Evolutionary conservation across 768 basidiomycete genomes (phyloP), one percentile per base, ranked within the genome.

Genomic region (Amanita jacksonii): DNA sequence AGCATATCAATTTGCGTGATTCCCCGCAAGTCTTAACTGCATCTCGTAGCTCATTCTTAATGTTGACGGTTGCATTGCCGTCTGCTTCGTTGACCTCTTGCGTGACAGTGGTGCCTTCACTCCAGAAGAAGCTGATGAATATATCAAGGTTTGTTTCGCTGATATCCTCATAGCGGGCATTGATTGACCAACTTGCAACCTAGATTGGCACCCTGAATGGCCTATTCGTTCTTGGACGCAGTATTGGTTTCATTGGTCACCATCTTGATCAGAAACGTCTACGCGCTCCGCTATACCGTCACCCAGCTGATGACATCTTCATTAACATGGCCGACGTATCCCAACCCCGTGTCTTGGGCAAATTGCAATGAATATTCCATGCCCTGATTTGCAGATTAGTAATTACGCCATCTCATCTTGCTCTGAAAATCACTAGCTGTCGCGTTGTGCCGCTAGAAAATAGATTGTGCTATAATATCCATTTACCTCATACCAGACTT

Each of bases 221-320:
- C 46, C 73, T 99, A 47, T 98, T 98, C 68, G 94, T 99, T 36
- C 81, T 97, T 43, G 94, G 94, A 37, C 88, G 94, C 52, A 90
- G 86, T 62, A 96, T 96, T 62, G 94, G 93, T 52, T 96, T 98
- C 77, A 91, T 94, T 56, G 91, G 91, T 31, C 90, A 89, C 69
- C 88, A 88, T 60, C 79, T 92, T 38, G 94, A 98, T 70, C 94
- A 98, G 76, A 93, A 92, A 76, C 77, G 91, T 53, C 78, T 94
- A 59, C 80, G 84, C 49, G 89, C 89, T 28, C 88, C 89, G 34
- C 72, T 97, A 42, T 94, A 97, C 78, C 82, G 92, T 52, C 89
- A 88, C 67, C 91, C 91, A 50, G 87, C 90, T 3, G 91, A 92
- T 63, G 90, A 92, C 59, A 91, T 93, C 69, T 91, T 89, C 65